Evolutionary conservation across 129 eudicot species (phyloP), one percentile per base, ranked within the genome.

Genomic region (Flaveria bidentis): DNA sequence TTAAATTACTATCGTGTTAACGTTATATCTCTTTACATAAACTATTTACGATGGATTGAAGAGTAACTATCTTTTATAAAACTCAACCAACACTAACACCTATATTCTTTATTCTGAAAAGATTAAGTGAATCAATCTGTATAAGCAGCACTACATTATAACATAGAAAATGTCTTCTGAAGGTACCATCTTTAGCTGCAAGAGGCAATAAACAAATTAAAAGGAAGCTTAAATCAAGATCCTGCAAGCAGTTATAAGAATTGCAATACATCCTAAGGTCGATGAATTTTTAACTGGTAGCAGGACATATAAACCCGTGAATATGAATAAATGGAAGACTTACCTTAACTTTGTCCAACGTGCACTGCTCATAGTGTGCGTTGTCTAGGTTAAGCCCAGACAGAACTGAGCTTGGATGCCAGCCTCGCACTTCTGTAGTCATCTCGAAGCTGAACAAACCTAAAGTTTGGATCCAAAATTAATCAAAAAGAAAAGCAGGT

Each of bases 381-480:
- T 62, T 67, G 77, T 67, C 50, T 51, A 12, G 86, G 81, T 80
- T 85, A 82, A 30, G 80, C 16, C 93, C 96, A 90, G 67, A 88
- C 82, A 51, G 93, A 86, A 85, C 80, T 72, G 56, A 91, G 97
- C 72, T 78, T 84, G 63, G 97, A 69, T 55, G 97, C 97, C 1
- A 91, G 86, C 71, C 82, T 91, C 72, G 97, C 93, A 58, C 94
- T 88, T 82, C 90, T 91, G 77, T 88, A 91, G 85, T 91, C 97
- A 2, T 91, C 97, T 71, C 97, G 82, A 26, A 91, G 91, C 76
- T 91, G 88, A 82, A 88, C 88, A 33, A 91, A 91, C 82, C 93
- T 91, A 85, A 72, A 64, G 63, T 71, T 79, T 64, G 50, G 52
- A 55, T 30, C 69, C 67, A 66, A 55, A 76, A 23, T n/a, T 16